Conservation (phyloP, 2,329 filamentous ascomycete genomes). For the Phoma sp. region DNA sequence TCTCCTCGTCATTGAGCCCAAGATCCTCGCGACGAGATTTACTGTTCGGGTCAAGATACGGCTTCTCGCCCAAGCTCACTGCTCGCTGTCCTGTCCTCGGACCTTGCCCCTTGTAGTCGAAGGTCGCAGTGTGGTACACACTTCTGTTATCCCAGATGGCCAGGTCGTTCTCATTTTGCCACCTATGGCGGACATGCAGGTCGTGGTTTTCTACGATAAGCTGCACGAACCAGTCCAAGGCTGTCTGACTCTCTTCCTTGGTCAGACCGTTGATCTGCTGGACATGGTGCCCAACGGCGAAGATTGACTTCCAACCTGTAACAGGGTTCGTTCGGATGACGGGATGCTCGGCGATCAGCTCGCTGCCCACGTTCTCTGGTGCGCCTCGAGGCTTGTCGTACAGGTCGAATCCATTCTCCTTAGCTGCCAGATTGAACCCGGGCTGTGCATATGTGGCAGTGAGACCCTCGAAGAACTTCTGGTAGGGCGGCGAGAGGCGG, state of each 20-base stretch:
- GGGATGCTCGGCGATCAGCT: conserved; percentile 60
- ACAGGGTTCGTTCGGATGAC: conserved; percentile 59
- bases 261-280: conserved; percentile 54
- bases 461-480: conserved; percentile 56
- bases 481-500: conserved; percentile 56
- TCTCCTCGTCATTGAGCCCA: conserved; percentile 5
- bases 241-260: conserved; percentile 50
- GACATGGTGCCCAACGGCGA: conserved; percentile 52
- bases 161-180: conserved; percentile 54
- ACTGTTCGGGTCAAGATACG: conserved; percentile 61
- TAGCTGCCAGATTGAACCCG: conserved; percentile 47
- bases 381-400: conserved; percentile 58
- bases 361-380: conserved; percentile 61
- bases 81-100: conserved; percentile 62
- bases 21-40: conserved; percentile 53
- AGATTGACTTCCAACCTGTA: conserved; percentile 54
- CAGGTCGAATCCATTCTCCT: conserved; percentile 51
- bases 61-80: conserved; percentile 64
- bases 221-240: conserved; percentile 53
- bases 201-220: conserved; percentile 58
- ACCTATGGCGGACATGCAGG: conserved; percentile 57
- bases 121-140: conserved; percentile 65
- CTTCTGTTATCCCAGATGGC: conserved; percentile 72
- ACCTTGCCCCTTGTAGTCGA: conserved; percentile 64
- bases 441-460: conserved; percentile 57